Conservation (phyloP, 2,329 filamentous ascomycete genomes). For the Grosmannia clavigera region DNA sequence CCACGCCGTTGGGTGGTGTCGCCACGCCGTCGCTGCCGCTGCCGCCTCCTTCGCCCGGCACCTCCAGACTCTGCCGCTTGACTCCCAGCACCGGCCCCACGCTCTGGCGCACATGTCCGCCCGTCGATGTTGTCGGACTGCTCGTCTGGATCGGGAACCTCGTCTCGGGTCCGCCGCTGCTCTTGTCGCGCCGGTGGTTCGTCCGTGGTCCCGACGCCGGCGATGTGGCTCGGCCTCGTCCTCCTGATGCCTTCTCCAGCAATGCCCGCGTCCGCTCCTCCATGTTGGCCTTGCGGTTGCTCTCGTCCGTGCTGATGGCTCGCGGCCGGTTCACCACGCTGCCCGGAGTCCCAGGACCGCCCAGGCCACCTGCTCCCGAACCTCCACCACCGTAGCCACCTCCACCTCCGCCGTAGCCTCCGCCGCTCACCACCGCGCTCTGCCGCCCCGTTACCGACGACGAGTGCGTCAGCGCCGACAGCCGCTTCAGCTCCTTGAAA, state of each 20-base stretch:
- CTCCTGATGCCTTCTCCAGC: constrained; percentile 50
- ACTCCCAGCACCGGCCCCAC: constrained; percentile 36
- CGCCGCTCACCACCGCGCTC: neutral
- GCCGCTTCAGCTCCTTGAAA: constrained; percentile 90
- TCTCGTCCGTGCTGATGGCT: constrained; percentile 90
- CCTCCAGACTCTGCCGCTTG: constrained; percentile 65
- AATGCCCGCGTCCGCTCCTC: constrained; percentile 82
- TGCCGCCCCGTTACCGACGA: constrained; percentile 10
- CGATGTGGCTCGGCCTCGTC: constrained; percentile 61
- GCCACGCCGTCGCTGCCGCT: constrained; percentile 18
- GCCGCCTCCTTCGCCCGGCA: constrained; percentile 43
- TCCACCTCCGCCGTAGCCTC: neutral
- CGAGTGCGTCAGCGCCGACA: constrained; percentile 58
- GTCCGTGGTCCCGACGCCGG: constrained; percentile 47
- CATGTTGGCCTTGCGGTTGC: constrained; percentile 84
- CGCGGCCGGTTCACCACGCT: constrained; percentile 48
- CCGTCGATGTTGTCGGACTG: constrained; percentile 41
- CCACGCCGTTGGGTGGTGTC: constrained; percentile 12
- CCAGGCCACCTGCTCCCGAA: neutral
- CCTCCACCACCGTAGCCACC: too few species aligned
- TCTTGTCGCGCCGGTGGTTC: constrained; percentile 67
- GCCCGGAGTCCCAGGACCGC: neutral
- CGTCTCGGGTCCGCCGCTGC: constrained; percentile 58
- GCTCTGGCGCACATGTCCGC: constrained; percentile 34
- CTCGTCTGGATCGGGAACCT: constrained; percentile 73